Conservation (phyloP, 495 filamentous ascomycete species). For the Parmelia sp. region DNA sequence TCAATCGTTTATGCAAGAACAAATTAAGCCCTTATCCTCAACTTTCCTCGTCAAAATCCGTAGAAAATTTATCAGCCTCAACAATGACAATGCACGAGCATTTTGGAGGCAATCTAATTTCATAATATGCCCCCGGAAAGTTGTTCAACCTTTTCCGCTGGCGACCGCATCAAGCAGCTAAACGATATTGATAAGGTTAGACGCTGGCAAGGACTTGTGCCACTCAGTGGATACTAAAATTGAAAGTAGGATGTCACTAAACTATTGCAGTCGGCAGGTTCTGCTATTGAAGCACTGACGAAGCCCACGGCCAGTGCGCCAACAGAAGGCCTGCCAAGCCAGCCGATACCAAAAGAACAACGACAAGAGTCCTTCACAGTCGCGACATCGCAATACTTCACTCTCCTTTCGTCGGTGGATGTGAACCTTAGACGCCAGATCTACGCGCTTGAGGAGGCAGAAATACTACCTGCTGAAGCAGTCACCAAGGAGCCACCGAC, state of each 20-base stretch:
- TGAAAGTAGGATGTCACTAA: constrained; percentile 45
- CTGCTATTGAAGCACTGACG: constrained; percentile 64
- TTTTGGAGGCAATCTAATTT: background rate
- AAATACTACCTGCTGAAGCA: constrained; percentile 53
- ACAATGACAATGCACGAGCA: background rate
- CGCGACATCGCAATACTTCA: constrained; percentile 59
- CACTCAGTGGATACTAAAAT: constrained; percentile 4
- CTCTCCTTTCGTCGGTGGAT: constrained; percentile 61
- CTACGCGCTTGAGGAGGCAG: constrained; percentile 69
- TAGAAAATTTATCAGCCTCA: background rate
- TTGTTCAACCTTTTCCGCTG: constrained; percentile 45
- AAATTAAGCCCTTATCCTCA: too few species aligned
- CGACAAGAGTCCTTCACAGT: constrained; percentile 55
- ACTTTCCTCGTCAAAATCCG: background rate
- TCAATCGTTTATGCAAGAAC: too few species aligned
- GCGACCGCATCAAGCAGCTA: constrained; percentile 71
- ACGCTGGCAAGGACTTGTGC: constrained; percentile 24
- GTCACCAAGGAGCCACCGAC: constrained; percentile 22
- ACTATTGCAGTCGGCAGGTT: constrained; percentile 61
- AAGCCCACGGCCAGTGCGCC: constrained; percentile 30
- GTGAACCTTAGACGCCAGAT: constrained; percentile 70
- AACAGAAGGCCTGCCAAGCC: constrained; percentile 8
- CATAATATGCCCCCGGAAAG: background rate
- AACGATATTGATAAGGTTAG: constrained; percentile 66
- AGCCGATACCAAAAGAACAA: constrained; percentile 33